Base-by-base conservation (phyloP, 768 basidiomycete genomes). In the Phanerodontia chrysosporium region DNA sequence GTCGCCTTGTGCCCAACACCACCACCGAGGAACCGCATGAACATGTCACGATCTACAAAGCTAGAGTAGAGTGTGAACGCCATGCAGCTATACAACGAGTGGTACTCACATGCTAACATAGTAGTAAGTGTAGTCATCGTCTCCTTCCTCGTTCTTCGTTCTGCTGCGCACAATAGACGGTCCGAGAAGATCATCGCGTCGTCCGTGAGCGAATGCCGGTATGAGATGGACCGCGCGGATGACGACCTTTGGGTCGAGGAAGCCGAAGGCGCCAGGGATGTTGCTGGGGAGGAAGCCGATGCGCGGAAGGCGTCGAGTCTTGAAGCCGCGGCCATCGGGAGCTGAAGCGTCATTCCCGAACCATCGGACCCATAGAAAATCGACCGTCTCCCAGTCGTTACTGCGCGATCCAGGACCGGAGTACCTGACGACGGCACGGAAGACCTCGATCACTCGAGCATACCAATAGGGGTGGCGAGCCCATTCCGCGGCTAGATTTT, bases 291-390 rank as follows among this genome's bases (percentile, higher is more conserved):
- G 60, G 62, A 80, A 83, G 0, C 71, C 72, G 18, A 83, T 42
- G 3, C 70, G 65, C 18, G 73, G 77, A 0, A 81, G 67, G 0
- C 67, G 65, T 13, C 67, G 59, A 0, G 57, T 39, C 1, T 64
- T 60, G 55, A 71, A 72, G 0, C 78, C 32, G n/a, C n/a, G n/a
- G n/a, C n/a, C 64, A 49, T 63, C 2, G 22, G 54, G 39, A 63
- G 55, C 74, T 1, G 60, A 59, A 1, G 64, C 65, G 29, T 73
- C 70, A 0, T 45, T 51, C 2, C 70, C 73, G 27, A 76, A 64
- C 78, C 77, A 79, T 0, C 70, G 70, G 2, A 80, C 69, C 74
- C 75, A 77, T 0, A 79, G 63, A 21, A 78, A 63, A 16, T 76
- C 72, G 36, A 75, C 62, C 36, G n/a, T 45, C 25, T 62, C 46